Evolutionary conservation across 1,139 yeast genomes (phyloP), one percentile per base, ranked within the genome.

Genomic region (Yamadazyma siamensis): DNA sequence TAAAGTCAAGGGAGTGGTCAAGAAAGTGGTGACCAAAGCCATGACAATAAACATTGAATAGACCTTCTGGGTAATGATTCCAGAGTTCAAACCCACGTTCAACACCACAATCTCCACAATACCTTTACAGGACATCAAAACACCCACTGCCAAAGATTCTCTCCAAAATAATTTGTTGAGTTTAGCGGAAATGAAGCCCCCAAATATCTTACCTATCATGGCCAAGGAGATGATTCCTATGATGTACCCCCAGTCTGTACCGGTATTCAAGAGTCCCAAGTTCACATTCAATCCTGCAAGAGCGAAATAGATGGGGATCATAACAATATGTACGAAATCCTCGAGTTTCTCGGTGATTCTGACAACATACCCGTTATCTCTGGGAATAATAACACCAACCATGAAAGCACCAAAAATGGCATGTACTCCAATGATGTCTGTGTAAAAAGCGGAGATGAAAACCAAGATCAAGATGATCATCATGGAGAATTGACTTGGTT

Each of bases 61-160:
- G 1, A 80, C 78, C 40, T 72, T 76, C 34, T 69, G 66, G 5
- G 77, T 63, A 25, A 84, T 75, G 33, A 84, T 83, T 0, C 74
- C 73, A 3, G 91, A 82, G 40, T 75, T 76, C 36, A 82, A 65
- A 33, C 94, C 94, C 27, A 81, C 77, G 28, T 76, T 78, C 40
- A 84, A 65, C 15, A 83, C 94, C 28, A 84, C 89, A 48, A 84
- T 77, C 55, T 81, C 89, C 19, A 82, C 89, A 42, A 82, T 81
- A 56, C 94, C 94, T 54, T 84, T 84, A 66, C 94, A 84, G 8
- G 89, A 81, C 91, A 84, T 83, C 44, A 84, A 66, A n/a, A 81
- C 73, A 32, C 94, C 94, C 21, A 82, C 89, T 1, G 88, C 70
- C 21, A 79, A 54, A 2, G 87, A 75, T 50, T 83, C 91, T 47